These are phyloP conservation scores for Penicillium sp. DNA, from an alignment of 2,329 filamentous ascomycete species.

Conservation along the genomic window DNA sequence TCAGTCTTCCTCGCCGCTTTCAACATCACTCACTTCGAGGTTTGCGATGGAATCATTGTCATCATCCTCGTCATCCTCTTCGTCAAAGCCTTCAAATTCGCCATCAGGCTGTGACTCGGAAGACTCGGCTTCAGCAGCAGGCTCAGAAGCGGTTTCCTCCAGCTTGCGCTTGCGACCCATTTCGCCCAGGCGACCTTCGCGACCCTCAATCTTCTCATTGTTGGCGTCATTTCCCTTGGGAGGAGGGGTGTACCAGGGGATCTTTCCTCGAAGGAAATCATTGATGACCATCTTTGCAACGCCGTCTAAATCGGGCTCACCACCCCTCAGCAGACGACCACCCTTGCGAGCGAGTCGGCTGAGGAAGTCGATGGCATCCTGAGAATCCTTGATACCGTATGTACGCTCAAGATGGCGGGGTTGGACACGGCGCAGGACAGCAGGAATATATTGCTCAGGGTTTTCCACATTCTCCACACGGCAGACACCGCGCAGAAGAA, in stretches of 20 bases:
- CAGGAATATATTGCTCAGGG: conserved; percentile 91
- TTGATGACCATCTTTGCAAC: conserved; percentile 97
- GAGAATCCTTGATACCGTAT: conserved; percentile 82
- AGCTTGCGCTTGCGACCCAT: conserved; percentile 80
- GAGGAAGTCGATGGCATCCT: conserved; percentile 77
- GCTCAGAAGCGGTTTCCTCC: conserved; percentile 53
- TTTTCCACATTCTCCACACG: conserved; percentile 95
- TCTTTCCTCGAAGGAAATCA: conserved; percentile 91
- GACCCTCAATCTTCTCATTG: conserved; percentile 63
- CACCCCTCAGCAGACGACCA: conserved; percentile 82
- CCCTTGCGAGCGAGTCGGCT: conserved; percentile 85
- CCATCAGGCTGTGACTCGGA: conserved; percentile 40
- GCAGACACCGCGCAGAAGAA: conserved; percentile 87
- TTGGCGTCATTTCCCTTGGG: conserved; percentile 61
- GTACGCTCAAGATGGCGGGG: conserved; percentile 87
- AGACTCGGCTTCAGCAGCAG: conserved; percentile 39
- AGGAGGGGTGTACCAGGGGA: conserved; percentile 92
- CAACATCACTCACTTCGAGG: conserved; percentile 48
- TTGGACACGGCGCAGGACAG: conserved; percentile 78
- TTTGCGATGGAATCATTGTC: conserved; percentile 46
- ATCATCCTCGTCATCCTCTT: conserved; percentile 46
- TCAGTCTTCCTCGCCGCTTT: conserved; percentile 48
- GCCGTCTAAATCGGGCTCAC: conserved; percentile 92
- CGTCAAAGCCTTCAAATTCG: conserved; percentile 43
- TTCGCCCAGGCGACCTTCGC: conserved; percentile 79